Evolutionary conservation across 2,329 filamentous ascomycete species (phyloP), one percentile per base, ranked within the genome.

Genomic region (Colletotrichum karsti): DNA sequence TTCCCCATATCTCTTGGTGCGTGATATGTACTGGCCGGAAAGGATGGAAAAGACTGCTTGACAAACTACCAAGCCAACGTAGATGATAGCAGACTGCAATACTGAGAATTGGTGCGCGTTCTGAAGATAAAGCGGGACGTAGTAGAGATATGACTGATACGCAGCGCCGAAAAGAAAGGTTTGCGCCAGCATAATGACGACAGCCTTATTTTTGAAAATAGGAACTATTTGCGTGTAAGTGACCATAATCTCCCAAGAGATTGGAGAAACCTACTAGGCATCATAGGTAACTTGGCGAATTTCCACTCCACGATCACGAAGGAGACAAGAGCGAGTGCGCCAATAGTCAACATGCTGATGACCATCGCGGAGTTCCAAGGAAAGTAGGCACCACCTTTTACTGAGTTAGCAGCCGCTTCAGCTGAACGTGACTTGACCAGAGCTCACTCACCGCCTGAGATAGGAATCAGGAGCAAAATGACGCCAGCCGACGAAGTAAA

Each of bases 41-140:
- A 81, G 39, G 12, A 84, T 81, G 2, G 85, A 87, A 6, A 80
- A 74, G 2, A 79, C 70, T 4, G 81, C 75, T 74, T 90, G 86
- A 7, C 77, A 76, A 18, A 78, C 75, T 8, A 88, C 82, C 69
- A 90, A 77, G 0, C 86, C 82, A 8, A 86, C 77, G 3, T 83
- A 83, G 30, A 88, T 76, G 7, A 80, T 79, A 1, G 88, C 88
- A 4, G 88, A 88, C 24, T 83, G 81, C 3, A 79, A 63, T 12
- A 76, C 71, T 6, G 75, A 74, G 56, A 73, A 77, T 18, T 74
- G 73, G 20, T 74, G 73, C 3, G 84, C 87, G 63, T 90, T 90
- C 70, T 91, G 88, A 48, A 88, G 87, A 74, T 89, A 91, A 0
- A 91, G 78, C 1, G 89, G 89, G 5, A 91, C 74, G 71, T 88